Evolutionary conservation across 352 stramenopile species (phyloP).

Genomic region (Achlya hypogyna): DNA sequence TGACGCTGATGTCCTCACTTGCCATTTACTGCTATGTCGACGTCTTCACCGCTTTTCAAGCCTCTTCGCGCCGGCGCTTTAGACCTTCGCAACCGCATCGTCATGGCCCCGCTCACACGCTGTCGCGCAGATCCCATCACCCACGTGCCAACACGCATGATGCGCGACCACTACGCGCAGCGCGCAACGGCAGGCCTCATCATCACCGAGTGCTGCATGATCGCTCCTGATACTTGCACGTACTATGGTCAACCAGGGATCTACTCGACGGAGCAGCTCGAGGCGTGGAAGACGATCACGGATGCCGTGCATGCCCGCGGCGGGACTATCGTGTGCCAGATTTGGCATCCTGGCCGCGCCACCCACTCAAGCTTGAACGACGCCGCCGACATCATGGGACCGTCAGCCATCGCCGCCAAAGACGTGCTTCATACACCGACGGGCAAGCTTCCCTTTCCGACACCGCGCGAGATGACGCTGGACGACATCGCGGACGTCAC

Average conservation of each 20-base stretch:
- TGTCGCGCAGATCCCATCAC: slow-evolving; percentile 28
- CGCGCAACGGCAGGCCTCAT: slow-evolving; percentile 33
- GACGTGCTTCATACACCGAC: not conserved
- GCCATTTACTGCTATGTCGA: no score
- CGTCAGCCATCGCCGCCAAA: slow-evolving; percentile 13
- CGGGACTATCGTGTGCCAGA: slow-evolving; percentile 52
- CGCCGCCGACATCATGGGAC: slow-evolving; percentile 14
- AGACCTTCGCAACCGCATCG: slow-evolving; percentile 27
- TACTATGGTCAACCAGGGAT: slow-evolving; percentile 36
- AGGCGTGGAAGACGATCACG: slow-evolving; percentile 39
- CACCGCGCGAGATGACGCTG: slow-evolving; percentile 33
- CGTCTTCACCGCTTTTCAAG: no score
- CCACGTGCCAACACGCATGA: slow-evolving; percentile 23
- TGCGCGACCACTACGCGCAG: slow-evolving; percentile 35
- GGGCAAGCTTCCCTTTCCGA: slow-evolving; percentile 25
- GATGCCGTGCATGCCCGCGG: slow-evolving; percentile 59
- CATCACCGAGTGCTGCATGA: slow-evolving; percentile 33
- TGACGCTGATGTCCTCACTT: no score
- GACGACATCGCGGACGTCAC: slow-evolving; percentile 44
- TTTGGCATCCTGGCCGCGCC: slow-evolving; percentile 66
- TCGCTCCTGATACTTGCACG: slow-evolving; percentile 26
- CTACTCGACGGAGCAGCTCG: slow-evolving; percentile 31
- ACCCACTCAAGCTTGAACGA: slow-evolving; percentile 30
- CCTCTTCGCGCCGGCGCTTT: not conserved
- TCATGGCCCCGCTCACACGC: slow-evolving; percentile 31